These are phyloP conservation scores for Zychaea mexicana DNA, from an alignment of 371 early-diverging fungal species.

Conservation along the genomic window DNA sequence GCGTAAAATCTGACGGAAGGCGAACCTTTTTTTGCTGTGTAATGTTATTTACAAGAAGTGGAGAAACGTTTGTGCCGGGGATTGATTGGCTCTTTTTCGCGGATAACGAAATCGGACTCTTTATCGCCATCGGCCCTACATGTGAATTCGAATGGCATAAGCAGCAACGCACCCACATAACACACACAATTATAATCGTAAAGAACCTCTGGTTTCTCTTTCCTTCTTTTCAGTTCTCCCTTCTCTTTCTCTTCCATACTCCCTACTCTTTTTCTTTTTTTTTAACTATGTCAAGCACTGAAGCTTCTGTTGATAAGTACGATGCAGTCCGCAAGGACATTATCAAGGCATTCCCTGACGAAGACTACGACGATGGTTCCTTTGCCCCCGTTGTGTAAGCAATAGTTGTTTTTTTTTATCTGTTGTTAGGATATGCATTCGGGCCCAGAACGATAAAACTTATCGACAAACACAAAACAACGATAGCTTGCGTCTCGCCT, in stretches of 20 bases:
- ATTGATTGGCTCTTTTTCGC: slow-evolving; percentile 7
- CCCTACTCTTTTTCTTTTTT: slow-evolving; percentile 11
- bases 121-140: slow-evolving; percentile 10
- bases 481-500: slow-evolving; percentile 76
- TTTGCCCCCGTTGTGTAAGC: slow-evolving; percentile 76
- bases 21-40: background rate
- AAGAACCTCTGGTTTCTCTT: slow-evolving; percentile 3
- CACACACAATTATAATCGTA: background rate
- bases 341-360: slow-evolving; percentile 57
- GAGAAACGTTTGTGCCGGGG: background rate
- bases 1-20: no score
- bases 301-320: slow-evolving; percentile 50
- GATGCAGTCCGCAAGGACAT: slow-evolving; percentile 59
- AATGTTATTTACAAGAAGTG: background rate
- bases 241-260: slow-evolving; percentile 27
- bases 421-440: background rate
- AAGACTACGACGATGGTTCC: slow-evolving; percentile 83
- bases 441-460: background rate
- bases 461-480: no score
- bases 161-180: slow-evolving; percentile 8
- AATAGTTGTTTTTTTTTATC: background rate
- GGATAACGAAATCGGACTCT: slow-evolving; percentile 13
- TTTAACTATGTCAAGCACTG: slow-evolving; percentile 41
- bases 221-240: slow-evolving; percentile 12
- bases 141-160: slow-evolving; percentile 24